Percentiles rank a stretch among this genome's conserved stretches.
Conservation (phyloP, 1,284 basidiomycete genomes). For the Agaricales sp. region DNA sequence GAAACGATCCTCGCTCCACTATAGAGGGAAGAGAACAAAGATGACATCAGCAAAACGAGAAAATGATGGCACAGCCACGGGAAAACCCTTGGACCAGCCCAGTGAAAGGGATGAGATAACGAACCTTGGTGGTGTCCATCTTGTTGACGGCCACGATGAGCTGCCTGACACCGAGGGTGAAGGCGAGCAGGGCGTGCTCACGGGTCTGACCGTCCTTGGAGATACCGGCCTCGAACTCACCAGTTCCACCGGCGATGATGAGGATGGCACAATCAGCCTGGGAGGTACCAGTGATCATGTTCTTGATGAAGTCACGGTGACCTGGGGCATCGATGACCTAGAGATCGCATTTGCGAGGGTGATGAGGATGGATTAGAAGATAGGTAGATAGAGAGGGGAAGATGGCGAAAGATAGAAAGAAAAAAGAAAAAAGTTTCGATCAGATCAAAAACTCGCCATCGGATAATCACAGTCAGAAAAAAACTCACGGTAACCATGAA, state of each 20-base stretch:
- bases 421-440: slow-evolving; percentile 1
- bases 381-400: slow-evolving; percentile 3
- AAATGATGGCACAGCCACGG: slow-evolving; percentile 5
- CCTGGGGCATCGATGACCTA: slow-evolving; percentile 98
- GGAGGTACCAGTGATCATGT: slow-evolving; percentile 99
- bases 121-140: slow-evolving; percentile 95
- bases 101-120: slow-evolving; percentile 16
- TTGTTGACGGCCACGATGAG: slow-evolving; percentile 99
- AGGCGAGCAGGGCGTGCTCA: slow-evolving; percentile 99
- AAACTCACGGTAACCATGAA: slow-evolving; percentile 74
- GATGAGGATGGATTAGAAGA: background rate
- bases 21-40: slow-evolving; percentile 12
- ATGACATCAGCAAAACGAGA: background rate
- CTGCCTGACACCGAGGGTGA: slow-evolving; percentile 99
- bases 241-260: slow-evolving; percentile 98
- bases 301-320: slow-evolving; percentile 99
- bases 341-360: slow-evolving; percentile 10
- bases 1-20: slow-evolving; percentile 99
- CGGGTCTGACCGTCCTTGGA: slow-evolving; percentile 99
- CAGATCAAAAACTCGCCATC: background rate
- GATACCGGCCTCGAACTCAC: slow-evolving; percentile 99
- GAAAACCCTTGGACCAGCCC: background rate
- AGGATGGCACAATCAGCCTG: slow-evolving; percentile 99
- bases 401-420: too few relatives aligned
- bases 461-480: slow-evolving; percentile 8